Percentiles rank a stretch among this genome's conserved stretches.
Conservation (phyloP, 768 basidiomycete genomes). For the Leccinum barrowsii region DNA sequence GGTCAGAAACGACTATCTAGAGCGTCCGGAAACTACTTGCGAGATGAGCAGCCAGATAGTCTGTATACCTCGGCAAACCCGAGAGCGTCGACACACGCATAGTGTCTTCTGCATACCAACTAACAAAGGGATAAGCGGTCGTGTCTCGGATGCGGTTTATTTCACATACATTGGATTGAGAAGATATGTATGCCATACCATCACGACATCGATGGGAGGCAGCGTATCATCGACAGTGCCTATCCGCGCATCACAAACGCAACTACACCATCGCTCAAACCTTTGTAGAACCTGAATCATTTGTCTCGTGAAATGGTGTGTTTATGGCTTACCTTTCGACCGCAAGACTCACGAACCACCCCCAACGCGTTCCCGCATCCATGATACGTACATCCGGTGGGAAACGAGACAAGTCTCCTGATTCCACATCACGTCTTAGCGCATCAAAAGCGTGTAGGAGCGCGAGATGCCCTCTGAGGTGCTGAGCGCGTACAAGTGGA, state of each 20-base stretch:
- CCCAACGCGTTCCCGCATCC: slow-evolving; percentile 29
- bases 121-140: neutral
- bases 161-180: too few relatives aligned
- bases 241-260: too few relatives aligned
- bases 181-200: too few relatives aligned
- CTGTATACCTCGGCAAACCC: slow-evolving; percentile 6
- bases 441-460: slow-evolving; percentile 26
- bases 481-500: slow-evolving; percentile 14
- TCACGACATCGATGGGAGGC: too few relatives aligned
- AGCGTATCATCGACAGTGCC: too few relatives aligned
- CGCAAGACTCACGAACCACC: slow-evolving; percentile 28
- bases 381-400: slow-evolving; percentile 7
- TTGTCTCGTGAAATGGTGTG: too few relatives aligned
- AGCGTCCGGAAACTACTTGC: too few relatives aligned
- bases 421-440: slow-evolving; percentile 19
- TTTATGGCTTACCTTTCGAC: too few relatives aligned
- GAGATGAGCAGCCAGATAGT: slow-evolving; percentile 2
- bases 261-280: too few relatives aligned
- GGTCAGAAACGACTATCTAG: too few relatives aligned
- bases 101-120: slow-evolving; percentile 22
- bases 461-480: slow-evolving; percentile 28
- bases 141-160: too few relatives aligned
- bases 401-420: slow-evolving; percentile 7
- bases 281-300: too few relatives aligned
- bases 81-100: slow-evolving; percentile 2